A percentile compares a stretch with the other conserved stretches of the same genome.
Evolutionary conservation across 2,329 filamentous ascomycete species (phyloP).

Genomic region (Botrytis deweyae): DNA sequence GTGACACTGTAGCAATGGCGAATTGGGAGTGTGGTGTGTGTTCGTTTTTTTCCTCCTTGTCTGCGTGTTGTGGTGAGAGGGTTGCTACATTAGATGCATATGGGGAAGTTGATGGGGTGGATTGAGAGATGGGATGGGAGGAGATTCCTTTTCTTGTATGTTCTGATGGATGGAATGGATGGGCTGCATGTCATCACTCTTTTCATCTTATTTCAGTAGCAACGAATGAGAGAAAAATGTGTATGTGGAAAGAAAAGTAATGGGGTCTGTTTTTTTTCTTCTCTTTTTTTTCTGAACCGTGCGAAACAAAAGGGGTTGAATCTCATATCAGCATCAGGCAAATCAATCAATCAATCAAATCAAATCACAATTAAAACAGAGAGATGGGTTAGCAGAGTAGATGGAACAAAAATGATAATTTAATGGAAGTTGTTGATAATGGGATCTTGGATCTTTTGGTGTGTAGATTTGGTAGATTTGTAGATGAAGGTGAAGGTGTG

Average conservation of each 20-base stretch:
- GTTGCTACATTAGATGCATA: slow-evolving; percentile 10
- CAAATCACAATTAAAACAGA: not conserved
- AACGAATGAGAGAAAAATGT: slow-evolving; percentile 34
- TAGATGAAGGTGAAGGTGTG: not conserved
- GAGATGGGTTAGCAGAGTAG: not conserved
- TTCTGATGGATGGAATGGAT: slow-evolving; percentile 9
- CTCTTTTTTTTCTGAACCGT: not conserved
- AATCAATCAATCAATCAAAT: slow-evolving; percentile 8
- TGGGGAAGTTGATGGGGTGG: not conserved
- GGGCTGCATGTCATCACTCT: slow-evolving; percentile 17
- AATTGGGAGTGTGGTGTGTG: slow-evolving; percentile 31
- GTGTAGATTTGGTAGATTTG: not conserved
- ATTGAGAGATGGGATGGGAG: not conserved
- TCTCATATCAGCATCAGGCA: not conserved
- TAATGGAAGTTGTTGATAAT: slow-evolving; percentile 4
- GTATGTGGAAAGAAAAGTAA: slow-evolving; percentile 15
- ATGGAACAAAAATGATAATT: not conserved
- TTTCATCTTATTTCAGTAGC: slow-evolving; percentile 26
- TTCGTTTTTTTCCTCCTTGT: slow-evolving; percentile 2
- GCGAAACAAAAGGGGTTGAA: slow-evolving; percentile 8
- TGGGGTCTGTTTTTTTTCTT: not conserved
- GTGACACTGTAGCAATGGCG: slow-evolving; percentile 33
- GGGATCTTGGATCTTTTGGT: not conserved
- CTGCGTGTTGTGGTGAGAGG: slow-evolving; percentile 1
- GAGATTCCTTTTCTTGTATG: not conserved